Base-by-base conservation (phyloP, 2,329 filamentous ascomycete species). In the Trichoderma citrinoviride region DNA sequence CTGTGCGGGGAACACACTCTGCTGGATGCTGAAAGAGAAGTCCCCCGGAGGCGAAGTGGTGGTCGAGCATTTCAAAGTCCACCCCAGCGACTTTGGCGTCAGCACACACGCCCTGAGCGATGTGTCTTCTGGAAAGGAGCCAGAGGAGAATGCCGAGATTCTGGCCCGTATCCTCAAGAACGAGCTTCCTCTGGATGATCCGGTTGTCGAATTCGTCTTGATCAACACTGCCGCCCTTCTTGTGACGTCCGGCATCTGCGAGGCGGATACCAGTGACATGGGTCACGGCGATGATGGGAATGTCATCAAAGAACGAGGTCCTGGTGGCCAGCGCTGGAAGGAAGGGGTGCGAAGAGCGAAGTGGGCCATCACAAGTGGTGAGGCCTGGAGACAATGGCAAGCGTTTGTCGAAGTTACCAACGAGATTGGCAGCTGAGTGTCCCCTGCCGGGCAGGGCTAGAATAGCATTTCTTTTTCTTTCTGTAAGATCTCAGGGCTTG, bases 171-270 rank as follows among this genome's bases (percentile, higher is more conserved):
- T 99, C 49, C 78, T 99, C 65, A 82, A 83, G 58, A 90, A 90
- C 67, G 85, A 96, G 76, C 77, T 96, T 53, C 80, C 87, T 0
- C 84, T 84, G 12, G 87, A 96, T 70, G 87, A 97, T 71, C 92
- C 95, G 0, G 91, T 99, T 60, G 78, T 97, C 67, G 90, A 96
- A 74, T 99, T 99, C 73, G 92, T 99, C 21, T 83, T 98, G 58
- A 90, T 98, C 78, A 99, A 99, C 74, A 91, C 94, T 1, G 93
- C 94, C 0, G 92, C 93, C 1, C 80, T 99, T 58, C 85, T 99
- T 61, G 94, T 96, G 0, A 85, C 90, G 3, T 90, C 92, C 2
- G 95, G 95, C 3, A 82, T 97, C 40, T 96, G 93, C 74, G 94
- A 98, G 69, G 87, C 90, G 0, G 90, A 96, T 65, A 84, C 82